phyloP scores from a whole-genome alignment of 2,329 filamentous ascomycete genomes.

The Chaetomium strumarium region DNA sequence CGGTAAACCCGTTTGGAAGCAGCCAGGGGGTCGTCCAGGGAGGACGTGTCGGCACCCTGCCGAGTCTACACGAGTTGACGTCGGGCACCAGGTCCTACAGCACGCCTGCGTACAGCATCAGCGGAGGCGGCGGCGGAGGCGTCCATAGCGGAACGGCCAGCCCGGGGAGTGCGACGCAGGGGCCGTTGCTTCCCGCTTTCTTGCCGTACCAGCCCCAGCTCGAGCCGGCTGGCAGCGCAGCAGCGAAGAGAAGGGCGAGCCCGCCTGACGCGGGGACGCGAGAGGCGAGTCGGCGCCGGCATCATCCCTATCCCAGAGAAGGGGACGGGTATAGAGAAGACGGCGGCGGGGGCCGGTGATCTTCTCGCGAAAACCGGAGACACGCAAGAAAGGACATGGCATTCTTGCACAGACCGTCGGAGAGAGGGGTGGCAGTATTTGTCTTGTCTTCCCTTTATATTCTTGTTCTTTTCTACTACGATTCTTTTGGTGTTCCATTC shows the following conservation, averaged over 20 bases:
- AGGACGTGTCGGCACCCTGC: slow-evolving; percentile 38
- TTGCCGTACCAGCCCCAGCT: slow-evolving; percentile 31
- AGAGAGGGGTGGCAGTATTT: too few species aligned
- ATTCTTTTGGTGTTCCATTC: too few species aligned
- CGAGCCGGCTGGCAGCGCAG: background rate
- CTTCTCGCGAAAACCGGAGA: too few species aligned
- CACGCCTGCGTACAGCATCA: slow-evolving; percentile 46
- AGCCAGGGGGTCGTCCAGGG: background rate
- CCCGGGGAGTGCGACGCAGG: slow-evolving; percentile 28
- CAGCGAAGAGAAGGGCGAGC: slow-evolving; percentile 47
- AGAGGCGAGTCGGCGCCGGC: slow-evolving; percentile 40
- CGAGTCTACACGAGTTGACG: slow-evolving; percentile 57
- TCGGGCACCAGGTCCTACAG: slow-evolving; percentile 57
- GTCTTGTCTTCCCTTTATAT: too few species aligned
- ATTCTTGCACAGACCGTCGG: too few species aligned
- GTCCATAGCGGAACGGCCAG: slow-evolving; percentile 37
- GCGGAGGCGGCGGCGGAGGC: slow-evolving; percentile 35
- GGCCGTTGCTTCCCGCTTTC: slow-evolving; percentile 31
- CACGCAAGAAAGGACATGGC: too few species aligned
- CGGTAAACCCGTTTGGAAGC: slow-evolving; percentile 10
- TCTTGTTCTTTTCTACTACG: too few species aligned
- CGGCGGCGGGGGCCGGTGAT: too few species aligned
- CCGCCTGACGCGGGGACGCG: slow-evolving; percentile 36
- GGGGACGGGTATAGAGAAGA: too few species aligned
- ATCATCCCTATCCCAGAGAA: slow-evolving; percentile 30